Conservation (phyloP, 306 rosid species). For the Styphnolobium japonicum region DNA sequence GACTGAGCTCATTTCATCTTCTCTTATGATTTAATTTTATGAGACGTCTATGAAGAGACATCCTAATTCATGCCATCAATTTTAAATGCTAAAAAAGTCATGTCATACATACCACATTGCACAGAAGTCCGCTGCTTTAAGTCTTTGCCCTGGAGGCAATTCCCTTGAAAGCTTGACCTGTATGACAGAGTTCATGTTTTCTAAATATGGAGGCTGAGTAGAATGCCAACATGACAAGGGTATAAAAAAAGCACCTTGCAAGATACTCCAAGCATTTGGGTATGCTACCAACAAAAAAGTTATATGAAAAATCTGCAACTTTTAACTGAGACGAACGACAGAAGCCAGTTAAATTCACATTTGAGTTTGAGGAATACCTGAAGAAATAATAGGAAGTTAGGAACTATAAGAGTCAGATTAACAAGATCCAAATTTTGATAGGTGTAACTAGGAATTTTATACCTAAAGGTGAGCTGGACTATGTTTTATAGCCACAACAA, state of each 20-base stretch:
- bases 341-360: conserved; percentile 52
- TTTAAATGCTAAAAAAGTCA: conserved; percentile 6
- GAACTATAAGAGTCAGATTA: conserved; percentile 16
- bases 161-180: conserved; percentile 94
- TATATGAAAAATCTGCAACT: conserved; percentile 84
- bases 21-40: not conserved
- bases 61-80: not conserved
- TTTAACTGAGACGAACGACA: conserved; percentile 67
- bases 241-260: conserved; percentile 55
- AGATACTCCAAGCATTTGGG: conserved; percentile 87
- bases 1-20: not conserved
- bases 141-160: conserved; percentile 67
- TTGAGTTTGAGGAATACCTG: conserved; percentile 73
- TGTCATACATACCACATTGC: conserved; percentile 63
- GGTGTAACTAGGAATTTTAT: not conserved
- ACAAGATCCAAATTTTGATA: conserved; percentile 15
- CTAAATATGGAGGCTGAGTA: conserved; percentile 16
- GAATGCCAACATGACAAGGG: conserved; percentile 18
- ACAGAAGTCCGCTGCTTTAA: conserved; percentile 62
- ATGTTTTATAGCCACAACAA: not conserved
- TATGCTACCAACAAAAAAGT: conserved; percentile 86
- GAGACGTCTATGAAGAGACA: not conserved
- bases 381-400: conserved; percentile 29
- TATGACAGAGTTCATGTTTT: conserved; percentile 6
- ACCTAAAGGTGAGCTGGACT: conserved; percentile 8